Percentiles rank a stretch among this genome's conserved stretches.
Conservation (phyloP, 2,329 filamentous ascomycete species). For the Coniochaeta pulveracea region DNA sequence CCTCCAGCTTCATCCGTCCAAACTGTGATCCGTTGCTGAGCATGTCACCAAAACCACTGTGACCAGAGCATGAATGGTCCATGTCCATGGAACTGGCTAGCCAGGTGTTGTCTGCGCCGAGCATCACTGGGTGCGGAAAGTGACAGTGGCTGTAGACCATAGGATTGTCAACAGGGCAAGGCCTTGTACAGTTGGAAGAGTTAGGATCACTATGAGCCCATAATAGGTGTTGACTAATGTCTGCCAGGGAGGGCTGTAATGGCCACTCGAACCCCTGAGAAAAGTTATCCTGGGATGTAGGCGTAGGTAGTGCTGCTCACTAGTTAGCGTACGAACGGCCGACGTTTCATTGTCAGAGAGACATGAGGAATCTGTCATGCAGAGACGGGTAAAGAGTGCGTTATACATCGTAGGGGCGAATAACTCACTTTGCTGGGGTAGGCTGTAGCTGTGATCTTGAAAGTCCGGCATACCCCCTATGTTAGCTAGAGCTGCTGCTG, state of each 20-base stretch:
- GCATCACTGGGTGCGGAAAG: conserved; percentile 10
- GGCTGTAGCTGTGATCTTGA: conserved; percentile 5
- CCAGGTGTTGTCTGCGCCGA: conserved; percentile 7
- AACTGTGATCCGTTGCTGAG: conserved; percentile 5
- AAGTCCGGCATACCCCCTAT: conserved; percentile 17
- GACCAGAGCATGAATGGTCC: conserved; percentile 5
- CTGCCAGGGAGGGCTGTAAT: neutral
- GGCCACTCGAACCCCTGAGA: neutral
- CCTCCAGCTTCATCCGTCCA: conserved; percentile 9
- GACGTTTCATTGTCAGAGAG: too few relatives aligned
- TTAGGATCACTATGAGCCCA: conserved; percentile 11
- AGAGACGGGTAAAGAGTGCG: conserved; percentile 1
- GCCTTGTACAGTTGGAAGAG: conserved; percentile 11
- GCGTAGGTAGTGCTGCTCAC: neutral
- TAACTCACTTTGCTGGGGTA: conserved; percentile 3
- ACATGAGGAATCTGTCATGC: neutral
- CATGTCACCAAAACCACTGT: neutral
- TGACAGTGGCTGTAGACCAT: conserved; percentile 12
- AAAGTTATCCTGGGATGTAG: conserved; percentile 7
- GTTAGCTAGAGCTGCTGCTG: conserved; percentile 17
- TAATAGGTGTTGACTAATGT: conserved; percentile 13
- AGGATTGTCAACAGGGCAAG: conserved; percentile 14
- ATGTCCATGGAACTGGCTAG: conserved; percentile 6
- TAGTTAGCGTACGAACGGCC: too few relatives aligned
- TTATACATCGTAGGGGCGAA: neutral